Percentiles rank a stretch among this genome's conserved stretches.
Evolutionary conservation across 495 filamentous ascomycete species (phyloP).

Genomic region (Aspergillus egyptiacus): DNA sequence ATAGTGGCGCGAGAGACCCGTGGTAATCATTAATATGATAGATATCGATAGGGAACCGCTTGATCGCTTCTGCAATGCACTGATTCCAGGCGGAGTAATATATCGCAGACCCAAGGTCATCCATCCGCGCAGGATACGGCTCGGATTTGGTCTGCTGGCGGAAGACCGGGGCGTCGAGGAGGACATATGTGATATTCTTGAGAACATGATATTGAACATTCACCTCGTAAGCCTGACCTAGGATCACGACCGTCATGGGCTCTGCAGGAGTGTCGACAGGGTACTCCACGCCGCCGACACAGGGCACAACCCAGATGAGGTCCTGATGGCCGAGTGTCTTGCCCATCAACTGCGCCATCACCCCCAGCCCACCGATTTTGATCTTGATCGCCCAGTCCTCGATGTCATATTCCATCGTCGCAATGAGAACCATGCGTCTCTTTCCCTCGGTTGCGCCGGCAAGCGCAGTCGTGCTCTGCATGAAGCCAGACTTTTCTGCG

Average conservation of each 20-base stretch:
- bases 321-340: conserved; percentile 61
- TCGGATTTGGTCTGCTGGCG: conserved; percentile 59
- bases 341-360: conserved; percentile 66
- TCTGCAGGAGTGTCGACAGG: conserved; percentile 53
- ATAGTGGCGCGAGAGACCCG: conserved; percentile 63
- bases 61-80: conserved; percentile 58
- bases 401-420: conserved; percentile 69
- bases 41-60: conserved; percentile 56
- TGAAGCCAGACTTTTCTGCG: conserved; percentile 36
- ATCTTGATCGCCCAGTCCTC: conserved; percentile 67
- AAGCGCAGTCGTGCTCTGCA: conserved; percentile 38
- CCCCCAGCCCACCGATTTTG: conserved; percentile 66
- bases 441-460: conserved; percentile 34
- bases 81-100: conserved; percentile 71
- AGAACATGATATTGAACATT: conserved; percentile 58
- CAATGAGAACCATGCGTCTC: conserved; percentile 55
- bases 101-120: conserved; percentile 63
- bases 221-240: conserved; percentile 58
- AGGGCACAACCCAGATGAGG: conserved; percentile 67
- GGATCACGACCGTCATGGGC: conserved; percentile 57
- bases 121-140: conserved; percentile 67
- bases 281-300: conserved; percentile 62
- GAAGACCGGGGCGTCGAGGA: conserved; percentile 65
- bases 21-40: conserved; percentile 83
- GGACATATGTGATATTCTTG: conserved; percentile 65